These are phyloP conservation scores for Apiospora hydei DNA, from an alignment of 2,329 filamentous ascomycete species.

Conservation along the genomic window DNA sequence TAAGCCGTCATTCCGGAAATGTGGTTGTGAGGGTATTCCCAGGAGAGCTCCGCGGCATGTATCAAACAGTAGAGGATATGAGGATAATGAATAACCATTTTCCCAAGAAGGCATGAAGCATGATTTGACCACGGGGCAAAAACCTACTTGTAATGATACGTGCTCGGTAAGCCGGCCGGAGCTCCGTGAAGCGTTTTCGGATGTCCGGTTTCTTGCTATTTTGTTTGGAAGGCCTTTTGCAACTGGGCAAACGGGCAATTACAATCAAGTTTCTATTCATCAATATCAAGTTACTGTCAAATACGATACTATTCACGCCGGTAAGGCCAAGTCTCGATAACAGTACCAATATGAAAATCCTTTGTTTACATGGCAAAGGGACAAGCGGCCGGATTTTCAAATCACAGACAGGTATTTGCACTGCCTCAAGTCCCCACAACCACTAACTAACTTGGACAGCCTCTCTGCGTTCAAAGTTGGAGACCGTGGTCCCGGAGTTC, in stretches of 20 bases:
- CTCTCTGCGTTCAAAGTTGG: conserved; percentile 24
- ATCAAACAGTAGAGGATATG: neutral
- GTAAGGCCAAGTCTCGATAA: neutral
- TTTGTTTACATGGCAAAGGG: conserved; percentile 24
- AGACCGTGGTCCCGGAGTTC: conserved; percentile 22
- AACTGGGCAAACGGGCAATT: too few species aligned
- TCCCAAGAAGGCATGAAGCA: too few species aligned
- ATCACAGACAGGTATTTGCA: conserved; percentile 22
- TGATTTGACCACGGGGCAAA: accelerated
- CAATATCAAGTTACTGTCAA: neutral
- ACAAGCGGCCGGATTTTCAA: conserved; percentile 23
- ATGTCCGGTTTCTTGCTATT: neutral
- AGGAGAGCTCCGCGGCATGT: too few species aligned
- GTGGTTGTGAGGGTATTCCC: neutral
- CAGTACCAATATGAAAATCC: conserved; percentile 5
- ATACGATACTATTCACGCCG: neutral
- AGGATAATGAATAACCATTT: too few species aligned
- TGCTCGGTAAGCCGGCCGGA: neutral
- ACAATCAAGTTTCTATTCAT: neutral
- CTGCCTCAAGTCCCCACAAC: neutral
- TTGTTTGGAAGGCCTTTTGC: neutral
- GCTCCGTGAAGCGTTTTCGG: conserved; percentile 3
- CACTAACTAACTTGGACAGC: neutral
- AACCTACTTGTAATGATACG: neutral
- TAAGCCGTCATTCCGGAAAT: neutral